Evolutionary conservation across 371 early-diverging fungal genomes (phyloP).

Genomic region (Mortierella sp.): DNA sequence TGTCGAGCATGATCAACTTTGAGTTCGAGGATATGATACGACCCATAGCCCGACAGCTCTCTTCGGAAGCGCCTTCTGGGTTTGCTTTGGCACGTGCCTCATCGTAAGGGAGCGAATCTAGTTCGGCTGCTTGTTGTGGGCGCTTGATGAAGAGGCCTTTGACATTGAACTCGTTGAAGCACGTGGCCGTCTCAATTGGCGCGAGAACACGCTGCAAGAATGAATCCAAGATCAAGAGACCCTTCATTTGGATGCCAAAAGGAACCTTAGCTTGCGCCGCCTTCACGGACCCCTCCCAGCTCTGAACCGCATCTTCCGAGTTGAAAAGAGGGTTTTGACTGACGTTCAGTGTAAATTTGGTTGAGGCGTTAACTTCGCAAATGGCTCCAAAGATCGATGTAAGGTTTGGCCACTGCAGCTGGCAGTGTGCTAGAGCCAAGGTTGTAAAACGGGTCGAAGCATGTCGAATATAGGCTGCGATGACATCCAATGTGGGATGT

Average conservation of each 20-base stretch:
- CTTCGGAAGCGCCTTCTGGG: slow-evolving; percentile 24
- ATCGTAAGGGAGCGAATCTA: slow-evolving; percentile 24
- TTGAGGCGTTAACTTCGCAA: slow-evolving; percentile 32
- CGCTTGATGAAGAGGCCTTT: slow-evolving; percentile 33
- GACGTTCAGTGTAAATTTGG: slow-evolving; percentile 37
- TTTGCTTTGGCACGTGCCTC: slow-evolving; percentile 8
- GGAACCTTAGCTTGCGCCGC: slow-evolving; percentile 10
- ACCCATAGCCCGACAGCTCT: slow-evolving; percentile 31
- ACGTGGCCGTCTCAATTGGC: slow-evolving; percentile 27
- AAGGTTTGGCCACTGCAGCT: slow-evolving; percentile 25
- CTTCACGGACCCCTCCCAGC: slow-evolving; percentile 21
- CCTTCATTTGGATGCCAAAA: slow-evolving; percentile 34
- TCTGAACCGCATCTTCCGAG: slow-evolving; percentile 18
- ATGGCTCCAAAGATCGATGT: slow-evolving; percentile 18
- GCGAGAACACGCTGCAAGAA: slow-evolving; percentile 23
- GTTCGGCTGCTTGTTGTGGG: not conserved
- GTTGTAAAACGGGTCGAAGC: slow-evolving; percentile 6
- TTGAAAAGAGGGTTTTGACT: slow-evolving; percentile 41
- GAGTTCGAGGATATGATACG: slow-evolving; percentile 25
- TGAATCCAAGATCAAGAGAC: slow-evolving; percentile 19
- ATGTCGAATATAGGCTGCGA: slow-evolving; percentile 7
- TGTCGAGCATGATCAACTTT: slow-evolving; percentile 31
- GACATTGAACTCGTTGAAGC: slow-evolving; percentile 44
- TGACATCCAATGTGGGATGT: not conserved
- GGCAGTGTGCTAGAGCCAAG: slow-evolving; percentile 23